Evolutionary conservation across 257 asterid genomes (phyloP).

Genomic region (Ligustrum vulgare): DNA sequence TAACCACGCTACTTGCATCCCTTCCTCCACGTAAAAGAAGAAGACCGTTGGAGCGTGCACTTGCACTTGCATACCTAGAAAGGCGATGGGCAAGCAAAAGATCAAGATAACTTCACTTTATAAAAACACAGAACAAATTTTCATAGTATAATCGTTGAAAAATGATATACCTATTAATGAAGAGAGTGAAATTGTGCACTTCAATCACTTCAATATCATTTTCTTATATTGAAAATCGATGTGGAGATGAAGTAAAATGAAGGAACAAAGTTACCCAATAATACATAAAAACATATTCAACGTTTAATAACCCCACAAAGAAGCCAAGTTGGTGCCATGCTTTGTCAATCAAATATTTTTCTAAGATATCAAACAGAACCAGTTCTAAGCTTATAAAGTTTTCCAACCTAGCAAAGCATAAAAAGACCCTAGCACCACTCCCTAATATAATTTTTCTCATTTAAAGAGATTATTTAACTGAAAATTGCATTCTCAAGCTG

Average conservation of each 20-base stretch:
- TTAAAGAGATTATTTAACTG: background rate
- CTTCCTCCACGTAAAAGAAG: constrained; percentile 98
- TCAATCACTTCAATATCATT: constrained; percentile 10
- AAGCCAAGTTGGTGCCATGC: too few species aligned
- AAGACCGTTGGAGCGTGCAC: constrained; percentile 99
- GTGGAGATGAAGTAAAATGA: background rate
- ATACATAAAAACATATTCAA: background rate
- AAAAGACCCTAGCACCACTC: background rate
- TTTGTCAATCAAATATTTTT: too few species aligned
- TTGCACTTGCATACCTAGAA: constrained; percentile 96
- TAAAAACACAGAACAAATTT: background rate
- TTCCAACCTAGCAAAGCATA: background rate
- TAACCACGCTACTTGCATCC: constrained; percentile 95
- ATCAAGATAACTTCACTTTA: constrained; percentile 14
- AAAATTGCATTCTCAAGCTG: background rate
- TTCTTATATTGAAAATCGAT: constrained; percentile 12
- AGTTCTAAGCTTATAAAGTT: background rate
- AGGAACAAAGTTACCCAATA: background rate
- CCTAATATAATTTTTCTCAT: background rate
- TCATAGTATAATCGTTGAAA: background rate
- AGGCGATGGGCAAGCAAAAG: constrained; percentile 18
- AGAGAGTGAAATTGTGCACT: background rate
- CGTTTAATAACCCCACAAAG: background rate
- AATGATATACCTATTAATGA: background rate
- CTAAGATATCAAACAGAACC: background rate